Conservation (phyloP, 176 grass and related monocot genomes). For the Pontederia paniculata region DNA sequence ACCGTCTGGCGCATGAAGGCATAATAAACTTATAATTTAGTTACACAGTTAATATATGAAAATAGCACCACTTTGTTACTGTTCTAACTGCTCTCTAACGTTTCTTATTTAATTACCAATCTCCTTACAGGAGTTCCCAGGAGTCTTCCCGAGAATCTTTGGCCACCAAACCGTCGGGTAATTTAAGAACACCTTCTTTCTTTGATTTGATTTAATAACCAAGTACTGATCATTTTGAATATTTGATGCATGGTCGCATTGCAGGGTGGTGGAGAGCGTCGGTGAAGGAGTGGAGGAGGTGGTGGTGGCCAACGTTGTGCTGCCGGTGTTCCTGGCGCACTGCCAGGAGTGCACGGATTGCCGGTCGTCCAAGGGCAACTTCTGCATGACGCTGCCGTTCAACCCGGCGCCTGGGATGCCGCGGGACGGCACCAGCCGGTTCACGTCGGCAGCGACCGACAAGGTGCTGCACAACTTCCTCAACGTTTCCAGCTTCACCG, state of each 20-base stretch:
- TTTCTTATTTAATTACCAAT: no score
- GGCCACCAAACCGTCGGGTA: constrained; percentile 89
- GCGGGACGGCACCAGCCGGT: constrained; percentile 46
- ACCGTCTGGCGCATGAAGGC: constrained; percentile 81
- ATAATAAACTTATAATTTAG: neutral
- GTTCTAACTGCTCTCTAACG: neutral
- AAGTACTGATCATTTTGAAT: no score
- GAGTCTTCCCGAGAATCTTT: constrained; percentile 50
- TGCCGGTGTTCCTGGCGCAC: constrained; percentile 51
- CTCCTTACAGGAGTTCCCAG: constrained; percentile 31
- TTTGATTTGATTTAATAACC: neutral
- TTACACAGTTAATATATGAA: neutral
- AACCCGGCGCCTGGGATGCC: constrained; percentile 29
- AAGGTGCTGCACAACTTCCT: constrained; percentile 34
- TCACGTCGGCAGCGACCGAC: constrained; percentile 32
- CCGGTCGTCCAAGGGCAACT: constrained; percentile 34
- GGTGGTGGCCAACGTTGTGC: constrained; percentile 38
- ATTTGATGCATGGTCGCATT: neutral
- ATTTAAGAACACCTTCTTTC: neutral
- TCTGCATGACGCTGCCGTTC: constrained; percentile 35
- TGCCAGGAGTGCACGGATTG: constrained; percentile 44
- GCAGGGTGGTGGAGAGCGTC: constrained; percentile 70
- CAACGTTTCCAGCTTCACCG: constrained; percentile 52
- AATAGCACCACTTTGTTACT: neutral
- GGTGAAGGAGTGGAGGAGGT: constrained; percentile 46